Percentiles rank a stretch among this genome's conserved stretches.
Conservation (phyloP, 2,329 filamentous ascomycete species). For the Ciborinia camelliae region DNA sequence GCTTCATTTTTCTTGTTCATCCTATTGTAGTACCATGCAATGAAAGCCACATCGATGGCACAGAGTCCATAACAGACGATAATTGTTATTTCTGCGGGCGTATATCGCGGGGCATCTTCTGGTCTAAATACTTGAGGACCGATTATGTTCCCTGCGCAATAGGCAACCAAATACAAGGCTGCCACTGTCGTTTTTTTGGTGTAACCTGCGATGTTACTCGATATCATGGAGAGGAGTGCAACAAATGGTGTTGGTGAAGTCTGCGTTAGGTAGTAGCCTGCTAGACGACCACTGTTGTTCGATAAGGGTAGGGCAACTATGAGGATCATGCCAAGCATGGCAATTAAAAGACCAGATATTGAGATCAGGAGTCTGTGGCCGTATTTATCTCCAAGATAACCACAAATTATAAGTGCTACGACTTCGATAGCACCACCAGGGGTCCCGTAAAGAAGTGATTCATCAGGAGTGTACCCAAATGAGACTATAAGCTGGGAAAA, state of each 20-base stretch:
- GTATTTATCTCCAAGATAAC: slow-evolving; percentile 34
- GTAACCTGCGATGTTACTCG: slow-evolving; percentile 47
- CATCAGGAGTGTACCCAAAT: slow-evolving; percentile 36
- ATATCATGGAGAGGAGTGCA: slow-evolving; percentile 38
- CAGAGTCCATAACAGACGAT: slow-evolving; percentile 38
- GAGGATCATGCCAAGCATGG: slow-evolving; percentile 37
- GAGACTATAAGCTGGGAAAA: slow-evolving; percentile 57
- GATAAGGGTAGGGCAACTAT: slow-evolving; percentile 40
- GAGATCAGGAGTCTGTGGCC: slow-evolving; percentile 35
- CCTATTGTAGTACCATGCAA: slow-evolving; percentile 31
- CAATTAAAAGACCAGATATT: slow-evolving; percentile 39
- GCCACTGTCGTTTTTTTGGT: slow-evolving; percentile 50
- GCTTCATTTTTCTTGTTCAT: slow-evolving; percentile 33
- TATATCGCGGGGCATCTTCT: slow-evolving; percentile 46
- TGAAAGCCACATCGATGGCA: slow-evolving; percentile 28
- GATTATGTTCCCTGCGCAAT: slow-evolving; percentile 53
- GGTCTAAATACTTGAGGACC: slow-evolving; percentile 41
- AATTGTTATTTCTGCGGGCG: slow-evolving; percentile 44
- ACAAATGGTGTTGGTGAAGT: slow-evolving; percentile 53
- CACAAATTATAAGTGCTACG: slow-evolving; percentile 29
- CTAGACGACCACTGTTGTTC: slow-evolving; percentile 40
- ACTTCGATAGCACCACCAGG: slow-evolving; percentile 35
- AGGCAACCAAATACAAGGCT: slow-evolving; percentile 45
- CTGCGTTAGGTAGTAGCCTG: slow-evolving; percentile 47
- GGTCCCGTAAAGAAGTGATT: slow-evolving; percentile 35